Base-by-base conservation (phyloP, 2,329 filamentous ascomycete genomes). In the Paracamarosporium sp. region DNA sequence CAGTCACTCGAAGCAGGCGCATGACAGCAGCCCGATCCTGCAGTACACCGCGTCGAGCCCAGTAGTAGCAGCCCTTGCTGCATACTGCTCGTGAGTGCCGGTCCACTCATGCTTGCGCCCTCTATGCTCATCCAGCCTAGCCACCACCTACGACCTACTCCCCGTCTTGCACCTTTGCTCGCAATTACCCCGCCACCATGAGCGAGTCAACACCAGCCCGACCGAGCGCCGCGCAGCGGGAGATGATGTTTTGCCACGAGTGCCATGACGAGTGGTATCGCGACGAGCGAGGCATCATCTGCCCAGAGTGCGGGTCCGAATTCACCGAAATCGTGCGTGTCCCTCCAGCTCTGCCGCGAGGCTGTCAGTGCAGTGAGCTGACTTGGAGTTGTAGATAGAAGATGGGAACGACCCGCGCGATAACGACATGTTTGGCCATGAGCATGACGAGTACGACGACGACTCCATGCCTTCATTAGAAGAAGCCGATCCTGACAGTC, bases 181-280 rank as follows among this genome's bases (percentile, higher is more conserved):
- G 55, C 41, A 11, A 24, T 17, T 38, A 36, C 50, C 35, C 55
- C 56, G 45, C 62, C 43, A 59, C 50, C 50, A 75, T 74, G 66
- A 65, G 70, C 20, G 66, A 51, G 55, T 55, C 70, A 30, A 59
- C 55, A 17, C 25, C 35, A 53, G 22, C 36, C 60, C 63, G 33
- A 50, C 45, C 64, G 48, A 60, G 57, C 50, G 57, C 71, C n/a
- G 68, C 59, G 36, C 69, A 67, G 52, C 72, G 74, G 61, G 91
- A 96, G 72, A 86, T 94, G 63, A 89, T 97, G 53, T 96, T 85
- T 76, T 99, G 95, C 77, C 92, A 98, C 77, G 80, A 84, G 59
- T 98, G 95, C 79, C 76, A 84, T 51, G 80, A 90, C 62, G 90
- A 97, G 75, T 98, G 93, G 92, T 91, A 90, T 70, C 82, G 86